These are phyloP conservation scores for Tardiomyces depauwii DNA, from an alignment of 1,139 yeast species.

Conservation along the genomic window DNA sequence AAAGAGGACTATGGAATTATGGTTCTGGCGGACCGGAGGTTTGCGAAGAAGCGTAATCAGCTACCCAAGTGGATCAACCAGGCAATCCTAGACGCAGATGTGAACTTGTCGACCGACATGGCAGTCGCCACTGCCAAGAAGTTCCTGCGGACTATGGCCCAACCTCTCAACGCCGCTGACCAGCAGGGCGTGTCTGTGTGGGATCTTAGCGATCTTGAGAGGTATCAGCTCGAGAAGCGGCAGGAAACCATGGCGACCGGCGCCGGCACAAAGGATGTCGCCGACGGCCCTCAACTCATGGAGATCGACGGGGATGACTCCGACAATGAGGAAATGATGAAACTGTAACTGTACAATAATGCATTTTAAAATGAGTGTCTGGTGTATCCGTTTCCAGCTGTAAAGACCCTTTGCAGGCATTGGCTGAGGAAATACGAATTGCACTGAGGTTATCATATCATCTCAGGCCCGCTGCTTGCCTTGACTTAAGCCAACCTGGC, in stretches of 20 bases:
- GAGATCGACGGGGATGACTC: neutral
- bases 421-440: too few relatives aligned
- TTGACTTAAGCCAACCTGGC: too few relatives aligned
- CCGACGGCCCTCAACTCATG: neutral
- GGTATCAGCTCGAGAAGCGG: constrained; percentile 6
- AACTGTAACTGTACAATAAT: neutral
- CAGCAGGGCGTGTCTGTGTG: constrained; percentile 94
- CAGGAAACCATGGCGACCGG: neutral
- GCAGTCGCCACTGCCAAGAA: constrained; percentile 91
- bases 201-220: constrained; percentile 40
- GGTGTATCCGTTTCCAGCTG: too few relatives aligned
- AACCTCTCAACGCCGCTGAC: constrained; percentile 82
- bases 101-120: constrained; percentile 92
- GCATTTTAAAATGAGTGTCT: too few relatives aligned
- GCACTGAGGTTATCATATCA: too few relatives aligned
- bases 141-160: constrained; percentile 86
- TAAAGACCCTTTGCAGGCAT: too few relatives aligned
- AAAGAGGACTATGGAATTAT: constrained; percentile 97
- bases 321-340: neutral
- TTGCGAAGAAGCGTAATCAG: constrained; percentile 74
- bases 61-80: constrained; percentile 97
- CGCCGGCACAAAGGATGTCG: neutral
- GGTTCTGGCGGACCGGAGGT: constrained; percentile 94
- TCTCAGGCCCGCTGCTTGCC: too few relatives aligned
- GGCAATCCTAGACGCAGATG: constrained; percentile 82